Base-by-base conservation (phyloP, 2,329 filamentous ascomycete genomes). In the Claviceps monticola region DNA sequence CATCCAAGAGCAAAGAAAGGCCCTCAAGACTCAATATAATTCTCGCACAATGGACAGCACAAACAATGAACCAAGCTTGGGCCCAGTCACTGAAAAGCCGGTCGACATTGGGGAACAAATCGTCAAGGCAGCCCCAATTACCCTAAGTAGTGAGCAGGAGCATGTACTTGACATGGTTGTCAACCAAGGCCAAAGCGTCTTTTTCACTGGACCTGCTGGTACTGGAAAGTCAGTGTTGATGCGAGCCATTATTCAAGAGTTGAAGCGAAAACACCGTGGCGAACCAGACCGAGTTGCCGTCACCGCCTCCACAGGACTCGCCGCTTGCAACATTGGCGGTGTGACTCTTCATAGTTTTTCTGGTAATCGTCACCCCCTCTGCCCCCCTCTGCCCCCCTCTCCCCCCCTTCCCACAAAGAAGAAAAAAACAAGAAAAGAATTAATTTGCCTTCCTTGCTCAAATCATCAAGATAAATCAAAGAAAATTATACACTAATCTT, bases 191-290 rank as follows among this genome's bases (percentile, higher is more conserved):
- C 84, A 89, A 65, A 97, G 91, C 60, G 90, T 96, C 2, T 98
- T 98, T 72, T 98, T 98, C 66, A 98, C 93, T 1, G 93, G 93
- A 59, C 95, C 93, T 54, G 93, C 93, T 53, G 89, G 85, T 74
- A 96, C 93, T 4, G 93, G 93, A 66, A 98, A 98, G 73, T 98
- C 93, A 1, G 91, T 98, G 4, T 70, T 98, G 53, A 88, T 98
- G 77, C 80, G 90, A 56, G 83, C 94, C 57, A 95, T 97, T 55
- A 97, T 98, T 59, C 71, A 78, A 5, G 81, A 86, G 4, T 65
- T 98, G 49, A 86, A 85, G 54, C 80, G 79, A 56, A 96, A 94
- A 62, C 85, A 84, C 65, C 71, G 69, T 3, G 76, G 78, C 48
- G 88, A 95, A 57, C 82, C 84, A 0, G 93, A 96, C 63, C 79